A percentile compares a stretch with the other conserved stretches of the same genome.
Evolutionary conservation across 2,329 filamentous ascomycete genomes (phyloP).

Genomic region (Colletotrichum brevisporum): DNA sequence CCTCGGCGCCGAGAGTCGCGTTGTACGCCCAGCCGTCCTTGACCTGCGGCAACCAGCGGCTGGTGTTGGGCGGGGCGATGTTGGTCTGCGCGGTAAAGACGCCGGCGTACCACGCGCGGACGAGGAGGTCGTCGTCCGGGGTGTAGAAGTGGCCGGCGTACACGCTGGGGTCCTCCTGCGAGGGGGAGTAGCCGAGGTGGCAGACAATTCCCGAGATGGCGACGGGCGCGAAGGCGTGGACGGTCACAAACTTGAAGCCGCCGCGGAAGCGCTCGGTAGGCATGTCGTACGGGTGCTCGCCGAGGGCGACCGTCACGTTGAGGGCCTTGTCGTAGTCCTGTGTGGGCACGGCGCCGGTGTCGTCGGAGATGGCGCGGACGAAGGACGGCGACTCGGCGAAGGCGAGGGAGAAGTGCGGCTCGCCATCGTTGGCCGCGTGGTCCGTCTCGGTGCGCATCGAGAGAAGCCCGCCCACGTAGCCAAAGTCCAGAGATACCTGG

Average conservation of each 20-base stretch:
- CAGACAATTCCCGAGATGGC: constrained; percentile 46
- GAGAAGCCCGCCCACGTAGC: constrained; percentile 41
- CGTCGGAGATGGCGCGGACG: constrained; percentile 44
- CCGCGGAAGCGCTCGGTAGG: constrained; percentile 55
- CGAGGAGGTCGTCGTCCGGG: constrained; percentile 59
- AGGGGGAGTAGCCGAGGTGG: constrained; percentile 49
- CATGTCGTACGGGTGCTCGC: constrained; percentile 32
- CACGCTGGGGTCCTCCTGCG: constrained; percentile 54
- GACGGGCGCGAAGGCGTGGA: constrained; percentile 45
- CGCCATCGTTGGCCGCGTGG: not conserved
- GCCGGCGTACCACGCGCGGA: constrained; percentile 61
- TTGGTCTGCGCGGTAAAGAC: constrained; percentile 54
- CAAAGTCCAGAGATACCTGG: constrained; percentile 41
- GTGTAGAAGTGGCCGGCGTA: constrained; percentile 61
- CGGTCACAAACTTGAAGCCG: constrained; percentile 60
- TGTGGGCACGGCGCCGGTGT: constrained; percentile 42
- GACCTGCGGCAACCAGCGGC: constrained; percentile 54
- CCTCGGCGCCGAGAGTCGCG: constrained; percentile 49
- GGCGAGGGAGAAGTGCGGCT: constrained; percentile 43
- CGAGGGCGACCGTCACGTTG: constrained; percentile 39
- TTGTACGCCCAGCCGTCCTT: constrained; percentile 55
- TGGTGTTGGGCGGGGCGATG: constrained; percentile 49
- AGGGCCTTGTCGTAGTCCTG: constrained; percentile 45
- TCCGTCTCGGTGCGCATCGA: constrained; percentile 28
- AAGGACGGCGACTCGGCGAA: constrained; percentile 44